Evolutionary conservation across 352 stramenopile genomes (phyloP).

Genomic region (Phytopythium mirpurense): DNA sequence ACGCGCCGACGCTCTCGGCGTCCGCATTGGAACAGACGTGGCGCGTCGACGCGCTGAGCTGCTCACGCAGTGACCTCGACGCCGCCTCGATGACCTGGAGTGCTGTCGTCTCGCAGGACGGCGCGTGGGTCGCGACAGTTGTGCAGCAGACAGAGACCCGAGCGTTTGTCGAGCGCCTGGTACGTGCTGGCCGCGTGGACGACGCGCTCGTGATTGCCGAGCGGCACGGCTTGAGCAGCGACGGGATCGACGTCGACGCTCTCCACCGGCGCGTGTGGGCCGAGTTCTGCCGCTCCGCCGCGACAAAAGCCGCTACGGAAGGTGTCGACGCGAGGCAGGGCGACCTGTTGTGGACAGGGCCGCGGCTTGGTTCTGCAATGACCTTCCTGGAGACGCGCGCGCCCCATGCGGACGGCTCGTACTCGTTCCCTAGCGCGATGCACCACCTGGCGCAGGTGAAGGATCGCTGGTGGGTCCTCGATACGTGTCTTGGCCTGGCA

Average conservation of each 20-base stretch:
- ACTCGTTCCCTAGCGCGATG: conserved; percentile 18
- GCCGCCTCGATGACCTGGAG: not conserved
- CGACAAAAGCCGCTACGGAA: not conserved
- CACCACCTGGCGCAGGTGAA: conserved; percentile 33
- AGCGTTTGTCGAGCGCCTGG: conserved; percentile 36
- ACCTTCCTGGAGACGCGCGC: not conserved
- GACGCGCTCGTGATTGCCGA: conserved; percentile 27
- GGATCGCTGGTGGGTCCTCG: conserved; percentile 45
- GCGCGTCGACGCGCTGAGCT: not conserved
- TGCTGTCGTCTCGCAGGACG: conserved; percentile 3
- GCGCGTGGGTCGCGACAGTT: conserved; percentile 12
- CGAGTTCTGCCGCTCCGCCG: conserved; percentile 19
- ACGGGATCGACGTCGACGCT: conserved; percentile 23
- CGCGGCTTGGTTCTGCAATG: not conserved
- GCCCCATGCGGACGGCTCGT: not conserved
- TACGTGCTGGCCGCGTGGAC: conserved; percentile 27
- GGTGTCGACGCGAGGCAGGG: not conserved
- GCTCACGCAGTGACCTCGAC: not conserved
- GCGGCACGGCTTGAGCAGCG: conserved; percentile 8
- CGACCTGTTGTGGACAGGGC: not conserved
- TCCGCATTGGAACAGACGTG: not conserved
- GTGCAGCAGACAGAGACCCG: conserved; percentile 15
- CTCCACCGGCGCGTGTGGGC: conserved; percentile 52
- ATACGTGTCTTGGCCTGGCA: conserved; percentile 35
- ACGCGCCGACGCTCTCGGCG: not conserved